phyloP scores from a whole-genome alignment of 176 grass and related monocot species.

The Raddia guianensis region DNA sequence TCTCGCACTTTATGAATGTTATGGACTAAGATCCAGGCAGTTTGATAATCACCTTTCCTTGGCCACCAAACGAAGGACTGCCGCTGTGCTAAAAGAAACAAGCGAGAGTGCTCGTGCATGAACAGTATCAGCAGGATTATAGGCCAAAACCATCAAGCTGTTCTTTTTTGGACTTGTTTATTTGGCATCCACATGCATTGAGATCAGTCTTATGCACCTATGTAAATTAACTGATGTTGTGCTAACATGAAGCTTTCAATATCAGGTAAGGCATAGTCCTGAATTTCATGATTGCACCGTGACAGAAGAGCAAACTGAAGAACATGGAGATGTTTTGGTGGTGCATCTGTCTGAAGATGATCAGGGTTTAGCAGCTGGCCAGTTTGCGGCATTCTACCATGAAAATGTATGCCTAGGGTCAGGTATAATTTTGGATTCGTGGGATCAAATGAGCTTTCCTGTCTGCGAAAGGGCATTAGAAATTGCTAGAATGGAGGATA shows the following conservation, averaged over 20 bases:
- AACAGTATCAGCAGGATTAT: no score
- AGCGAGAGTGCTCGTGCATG: no score
- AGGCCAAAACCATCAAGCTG: not conserved
- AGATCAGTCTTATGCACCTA: not conserved
- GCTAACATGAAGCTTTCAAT: not conserved
- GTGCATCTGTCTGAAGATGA: constrained; percentile 82
- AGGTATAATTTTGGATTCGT: constrained; percentile 77
- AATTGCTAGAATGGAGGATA: constrained; percentile 70
- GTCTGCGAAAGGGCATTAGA: constrained; percentile 79
- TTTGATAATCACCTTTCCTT: no score
- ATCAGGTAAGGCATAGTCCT: constrained; percentile 75
- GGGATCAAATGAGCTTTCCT: constrained; percentile 72
- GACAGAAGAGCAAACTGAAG: constrained; percentile 33
- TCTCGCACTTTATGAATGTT: not conserved
- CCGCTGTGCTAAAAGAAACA: no score
- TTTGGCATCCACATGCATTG: not conserved
- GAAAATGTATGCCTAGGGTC: constrained; percentile 66
- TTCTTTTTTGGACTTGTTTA: not conserved
- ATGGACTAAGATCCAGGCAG: no score
- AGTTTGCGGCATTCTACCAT: constrained; percentile 86
- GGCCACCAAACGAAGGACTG: no score
- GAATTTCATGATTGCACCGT: constrained; percentile 81
- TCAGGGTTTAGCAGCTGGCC: constrained; percentile 88
- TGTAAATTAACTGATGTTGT: not conserved
- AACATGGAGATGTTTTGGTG: constrained; percentile 49